Evolutionary conservation across 1,284 basidiomycete genomes (phyloP).

Genomic region (Moesziomyces globuligerus): DNA sequence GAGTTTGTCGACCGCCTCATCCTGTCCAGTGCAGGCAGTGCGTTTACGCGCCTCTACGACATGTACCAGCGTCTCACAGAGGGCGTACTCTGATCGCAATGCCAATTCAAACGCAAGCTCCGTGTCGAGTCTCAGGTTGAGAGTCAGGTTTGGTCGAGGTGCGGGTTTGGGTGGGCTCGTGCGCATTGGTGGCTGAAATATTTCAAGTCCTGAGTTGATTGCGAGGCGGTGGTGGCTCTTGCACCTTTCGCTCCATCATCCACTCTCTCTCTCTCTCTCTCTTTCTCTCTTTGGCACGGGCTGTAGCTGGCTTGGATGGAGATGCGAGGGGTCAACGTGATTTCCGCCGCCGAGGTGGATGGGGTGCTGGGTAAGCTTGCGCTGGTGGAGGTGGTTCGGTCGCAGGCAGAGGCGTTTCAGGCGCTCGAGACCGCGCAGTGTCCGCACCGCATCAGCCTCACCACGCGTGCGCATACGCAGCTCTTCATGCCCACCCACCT

Average conservation of each 20-base stretch:
- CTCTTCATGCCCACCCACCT: constrained; percentile 35
- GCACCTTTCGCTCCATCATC: no score
- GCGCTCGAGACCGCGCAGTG: constrained; percentile 13
- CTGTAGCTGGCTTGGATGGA: neutral
- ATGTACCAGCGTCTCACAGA: constrained; percentile 63
- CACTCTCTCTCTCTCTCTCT: no score
- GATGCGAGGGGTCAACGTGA: neutral
- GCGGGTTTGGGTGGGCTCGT: no score
- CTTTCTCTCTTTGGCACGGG: no score
- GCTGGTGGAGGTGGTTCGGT: neutral
- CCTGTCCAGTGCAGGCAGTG: constrained; percentile 56
- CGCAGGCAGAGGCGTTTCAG: constrained; percentile 15
- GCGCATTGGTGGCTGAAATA: no score
- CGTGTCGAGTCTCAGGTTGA: no score
- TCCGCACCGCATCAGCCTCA: constrained; percentile 8
- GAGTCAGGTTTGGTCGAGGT: no score
- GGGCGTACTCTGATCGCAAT: constrained; percentile 39
- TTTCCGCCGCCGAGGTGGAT: constrained; percentile 1
- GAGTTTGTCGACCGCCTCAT: constrained; percentile 76
- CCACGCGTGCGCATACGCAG: constrained; percentile 17
- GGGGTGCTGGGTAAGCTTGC: neutral
- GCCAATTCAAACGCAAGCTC: neutral
- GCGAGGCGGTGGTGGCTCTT: no score
- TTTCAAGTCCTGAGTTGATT: no score
- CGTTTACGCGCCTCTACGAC: constrained; percentile 66